Evolutionary conservation across 2,329 filamentous ascomycete genomes (phyloP), one percentile per base, ranked within the genome.

Genomic region (Phialophora verrucosa): DNA sequence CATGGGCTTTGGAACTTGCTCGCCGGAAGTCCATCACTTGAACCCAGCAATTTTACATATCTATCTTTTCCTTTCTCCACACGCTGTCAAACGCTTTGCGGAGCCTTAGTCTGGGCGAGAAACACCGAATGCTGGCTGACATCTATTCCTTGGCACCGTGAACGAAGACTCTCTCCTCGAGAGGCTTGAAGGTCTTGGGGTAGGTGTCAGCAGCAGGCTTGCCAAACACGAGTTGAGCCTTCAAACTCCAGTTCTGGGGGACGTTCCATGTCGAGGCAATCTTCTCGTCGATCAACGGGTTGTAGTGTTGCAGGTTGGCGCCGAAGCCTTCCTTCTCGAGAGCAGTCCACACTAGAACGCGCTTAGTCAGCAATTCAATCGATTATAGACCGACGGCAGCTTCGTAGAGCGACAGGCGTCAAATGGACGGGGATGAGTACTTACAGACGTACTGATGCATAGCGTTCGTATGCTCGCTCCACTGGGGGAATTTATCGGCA

Each of bases 231-330:
- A 97, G 83, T 84, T 96, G 92, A 27, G 91, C 89, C 75, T 89
- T 87, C 70, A 96, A 85, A 75, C 86, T 87, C 92, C 93, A 97
- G 73, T 85, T 84, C 20, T 80, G 75, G 51, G 91, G 90, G 35
- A 96, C 73, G 64, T 84, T 84, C 90, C 91, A 97, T 73, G 87
- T 82, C 69, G 82, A 82, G 53, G 84, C 80, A 61, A 93, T 90
- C 81, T 88, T 87, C 71, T 84, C 83, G 80, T 96, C 90, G 73
- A 96, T 87, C 65, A 97, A 79, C 23, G 92, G 92, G 85, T 92
- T 95, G 84, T 96, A 96, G 83, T 97, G 93, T 84, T 97, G 93
- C 61, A 97, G 85, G 84, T 93, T 96, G 76, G 90, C 91, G 71
- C 92, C 92, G 64, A 96, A 86, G 32, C 93, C 92, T 77, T 95